Evolutionary conservation across 2,329 filamentous ascomycete genomes (phyloP).

Genomic region (Colletotrichum melonis): DNA sequence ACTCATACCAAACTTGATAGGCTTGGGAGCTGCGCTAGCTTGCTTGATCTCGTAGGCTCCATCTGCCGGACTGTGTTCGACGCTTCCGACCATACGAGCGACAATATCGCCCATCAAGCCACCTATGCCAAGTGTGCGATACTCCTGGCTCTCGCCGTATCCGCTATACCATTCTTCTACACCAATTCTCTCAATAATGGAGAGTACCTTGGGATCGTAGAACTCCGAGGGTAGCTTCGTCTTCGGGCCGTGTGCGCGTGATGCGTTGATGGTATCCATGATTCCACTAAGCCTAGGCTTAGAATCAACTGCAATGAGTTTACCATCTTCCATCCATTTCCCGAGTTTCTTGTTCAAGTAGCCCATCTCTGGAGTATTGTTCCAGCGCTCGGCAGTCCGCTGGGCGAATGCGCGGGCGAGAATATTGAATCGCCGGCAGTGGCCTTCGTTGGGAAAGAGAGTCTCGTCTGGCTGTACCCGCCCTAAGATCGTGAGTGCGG

Average conservation of each 20-base stretch:
- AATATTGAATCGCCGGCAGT: constrained; percentile 78
- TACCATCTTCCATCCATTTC: constrained; percentile 85
- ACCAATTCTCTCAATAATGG: constrained; percentile 78
- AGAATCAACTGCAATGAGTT: constrained; percentile 82
- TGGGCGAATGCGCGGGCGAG: constrained; percentile 78
- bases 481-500: constrained; percentile 75
- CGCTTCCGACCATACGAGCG: constrained; percentile 76
- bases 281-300: constrained; percentile 88
- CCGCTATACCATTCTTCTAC: constrained; percentile 95
- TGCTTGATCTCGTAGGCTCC: constrained; percentile 60
- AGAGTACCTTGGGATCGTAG: constrained; percentile 79
- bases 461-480: constrained; percentile 75
- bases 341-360: constrained; percentile 83
- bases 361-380: constrained; percentile 81
- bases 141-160: constrained; percentile 86
- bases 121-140: constrained; percentile 90
- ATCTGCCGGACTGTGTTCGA: constrained; percentile 67
- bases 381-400: constrained; percentile 79
- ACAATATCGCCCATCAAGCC: constrained; percentile 86
- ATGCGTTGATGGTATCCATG: constrained; percentile 94
- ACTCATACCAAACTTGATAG: constrained; percentile 79
- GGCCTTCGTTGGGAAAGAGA: constrained; percentile 79
- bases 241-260: constrained; percentile 82
- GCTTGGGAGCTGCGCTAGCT: constrained; percentile 51
- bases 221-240: constrained; percentile 87